Evolutionary conservation across 139 green algal species (phyloP).

Genomic region (Ettlia oleoabundans): DNA sequence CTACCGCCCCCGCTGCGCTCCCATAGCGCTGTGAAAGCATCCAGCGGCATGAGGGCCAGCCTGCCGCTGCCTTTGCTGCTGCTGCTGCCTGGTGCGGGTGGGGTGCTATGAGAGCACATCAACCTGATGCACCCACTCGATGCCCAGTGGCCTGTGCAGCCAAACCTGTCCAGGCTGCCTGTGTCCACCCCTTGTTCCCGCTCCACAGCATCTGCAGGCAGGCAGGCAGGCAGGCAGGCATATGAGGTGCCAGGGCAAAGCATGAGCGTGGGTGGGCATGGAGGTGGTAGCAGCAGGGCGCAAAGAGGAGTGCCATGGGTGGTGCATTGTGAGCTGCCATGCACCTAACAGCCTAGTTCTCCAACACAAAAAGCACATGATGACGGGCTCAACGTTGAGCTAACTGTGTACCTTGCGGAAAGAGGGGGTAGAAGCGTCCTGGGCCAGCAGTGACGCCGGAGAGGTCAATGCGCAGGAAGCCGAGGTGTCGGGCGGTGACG

Average conservation of each 20-base stretch:
- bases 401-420: constrained; percentile 12
- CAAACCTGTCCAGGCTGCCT: constrained; percentile 28
- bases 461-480: constrained; percentile 26
- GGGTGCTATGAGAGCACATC: not conserved
- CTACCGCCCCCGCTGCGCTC: not conserved
- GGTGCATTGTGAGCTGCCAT: too few species aligned
- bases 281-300: too few species aligned
- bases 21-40: constrained; percentile 19
- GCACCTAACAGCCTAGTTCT: too few species aligned
- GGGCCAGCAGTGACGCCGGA: not conserved
- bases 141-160: constrained; percentile 30
- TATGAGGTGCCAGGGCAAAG: too few species aligned
- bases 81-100: not conserved
- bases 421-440: constrained; percentile 23
- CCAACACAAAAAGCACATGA: too few species aligned
- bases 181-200: constrained; percentile 10
- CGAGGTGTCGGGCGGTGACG: constrained; percentile 23
- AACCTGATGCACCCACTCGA: constrained; percentile 33
- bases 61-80: not conserved
- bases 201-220: constrained; percentile 18
- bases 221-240: too few species aligned
- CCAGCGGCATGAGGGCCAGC: not conserved
- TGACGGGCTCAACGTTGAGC: too few species aligned
- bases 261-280: too few species aligned
- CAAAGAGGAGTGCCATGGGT: too few species aligned